A percentile compares a stretch with the other conserved stretches of the same genome.
These are phyloP conservation scores for Colletotrichum filicis DNA, from an alignment of 2,329 filamentous ascomycete species.

Conservation along the genomic window DNA sequence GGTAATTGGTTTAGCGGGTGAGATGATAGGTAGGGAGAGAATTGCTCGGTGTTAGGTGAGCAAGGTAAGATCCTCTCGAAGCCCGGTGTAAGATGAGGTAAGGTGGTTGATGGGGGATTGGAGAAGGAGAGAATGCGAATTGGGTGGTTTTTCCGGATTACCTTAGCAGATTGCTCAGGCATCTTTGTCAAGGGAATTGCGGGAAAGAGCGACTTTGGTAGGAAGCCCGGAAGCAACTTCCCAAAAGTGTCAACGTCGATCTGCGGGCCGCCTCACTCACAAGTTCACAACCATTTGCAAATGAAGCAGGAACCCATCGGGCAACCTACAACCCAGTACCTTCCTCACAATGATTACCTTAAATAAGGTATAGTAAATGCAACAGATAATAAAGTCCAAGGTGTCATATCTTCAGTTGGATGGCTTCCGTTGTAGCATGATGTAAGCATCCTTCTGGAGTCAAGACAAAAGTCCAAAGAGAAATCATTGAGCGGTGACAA, in stretches of 20 bases:
- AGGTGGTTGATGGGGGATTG: background rate
- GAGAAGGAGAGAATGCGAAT: slow-evolving; percentile 2
- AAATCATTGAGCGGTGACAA: background rate
- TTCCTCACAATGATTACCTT: no score
- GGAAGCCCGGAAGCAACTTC: slow-evolving; percentile 18
- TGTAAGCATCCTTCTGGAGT: no score
- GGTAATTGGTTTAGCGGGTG: background rate
- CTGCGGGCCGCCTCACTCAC: no score
- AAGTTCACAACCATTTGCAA: background rate
- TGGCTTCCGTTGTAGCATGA: no score
- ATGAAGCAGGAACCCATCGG: background rate
- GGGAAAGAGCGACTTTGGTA: background rate
- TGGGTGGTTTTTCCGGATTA: slow-evolving; percentile 23
- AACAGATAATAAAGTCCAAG: no score
- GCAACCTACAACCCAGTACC: background rate
- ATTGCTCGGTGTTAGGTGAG: background rate
- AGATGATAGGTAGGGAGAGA: background rate
- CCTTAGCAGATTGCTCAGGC: slow-evolving; percentile 20
- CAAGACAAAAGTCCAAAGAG: background rate
- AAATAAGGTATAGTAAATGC: no score
- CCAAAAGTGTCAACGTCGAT: background rate
- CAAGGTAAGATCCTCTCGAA: background rate
- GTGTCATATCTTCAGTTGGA: no score
- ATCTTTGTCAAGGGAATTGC: background rate
- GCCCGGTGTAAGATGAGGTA: background rate